phyloP scores from a whole-genome alignment of 225 moss, liverwort and hornwort species.

The Physcomitrellopsis africana region DNA sequence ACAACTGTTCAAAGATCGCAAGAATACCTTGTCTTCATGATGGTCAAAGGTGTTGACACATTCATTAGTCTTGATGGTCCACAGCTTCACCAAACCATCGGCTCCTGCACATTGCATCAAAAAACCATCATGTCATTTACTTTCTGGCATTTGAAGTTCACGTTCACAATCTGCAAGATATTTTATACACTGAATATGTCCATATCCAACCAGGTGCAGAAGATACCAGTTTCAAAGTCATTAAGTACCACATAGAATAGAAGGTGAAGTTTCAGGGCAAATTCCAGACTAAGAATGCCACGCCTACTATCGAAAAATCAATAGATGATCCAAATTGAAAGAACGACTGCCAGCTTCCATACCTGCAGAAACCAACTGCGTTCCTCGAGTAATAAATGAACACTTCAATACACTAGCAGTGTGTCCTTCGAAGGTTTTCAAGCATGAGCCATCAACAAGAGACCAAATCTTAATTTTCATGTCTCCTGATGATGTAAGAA shows the following conservation, averaged over 20 bases:
- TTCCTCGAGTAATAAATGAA: constrained; percentile 87
- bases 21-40: constrained; percentile 89
- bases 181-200: neutral
- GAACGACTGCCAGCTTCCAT: constrained; percentile 16
- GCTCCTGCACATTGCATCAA: constrained; percentile 62
- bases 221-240: neutral
- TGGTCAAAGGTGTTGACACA: constrained; percentile 96
- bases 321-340: constrained; percentile 15
- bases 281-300: neutral
- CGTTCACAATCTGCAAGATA: constrained; percentile 20
- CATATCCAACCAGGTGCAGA: neutral
- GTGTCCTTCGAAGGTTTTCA: constrained; percentile 95
- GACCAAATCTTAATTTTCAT: constrained; percentile 98
- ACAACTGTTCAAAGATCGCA: neutral
- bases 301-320: neutral
- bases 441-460: constrained; percentile 87
- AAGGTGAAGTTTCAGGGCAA: neutral
- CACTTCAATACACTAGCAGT: constrained; percentile 95
- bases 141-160: constrained; percentile 6
- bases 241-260: neutral
- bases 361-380: constrained; percentile 93
- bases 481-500: constrained; percentile 89
- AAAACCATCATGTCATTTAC: constrained; percentile 11
- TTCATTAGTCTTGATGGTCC: constrained; percentile 95
- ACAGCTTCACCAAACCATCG: constrained; percentile 93